A percentile compares a stretch with the other conserved stretches of the same genome.
These are phyloP conservation scores for Capsicum rhomboideum DNA, from an alignment of 257 asterid species.

Conservation along the genomic window DNA sequence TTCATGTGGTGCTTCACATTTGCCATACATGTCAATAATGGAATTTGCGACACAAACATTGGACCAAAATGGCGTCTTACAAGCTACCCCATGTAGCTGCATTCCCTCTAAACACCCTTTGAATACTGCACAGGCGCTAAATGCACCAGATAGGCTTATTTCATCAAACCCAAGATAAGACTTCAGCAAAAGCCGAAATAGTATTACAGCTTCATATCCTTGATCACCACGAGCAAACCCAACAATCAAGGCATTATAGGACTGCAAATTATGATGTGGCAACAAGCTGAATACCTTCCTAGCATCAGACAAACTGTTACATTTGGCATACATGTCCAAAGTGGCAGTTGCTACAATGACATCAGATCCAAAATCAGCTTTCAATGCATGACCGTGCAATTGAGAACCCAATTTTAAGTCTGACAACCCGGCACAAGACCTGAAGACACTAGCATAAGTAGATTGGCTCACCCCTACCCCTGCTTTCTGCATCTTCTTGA, in stretches of 20 bases:
- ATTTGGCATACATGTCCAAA: constrained; percentile 82
- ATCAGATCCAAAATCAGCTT: constrained; percentile 55
- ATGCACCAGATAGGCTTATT: constrained; percentile 69
- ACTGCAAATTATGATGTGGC: constrained; percentile 57
- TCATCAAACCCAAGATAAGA: constrained; percentile 69
- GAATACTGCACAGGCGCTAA: constrained; percentile 60
- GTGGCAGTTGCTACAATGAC: constrained; percentile 71
- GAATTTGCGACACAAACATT: constrained; percentile 74
- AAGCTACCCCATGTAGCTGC: constrained; percentile 67
- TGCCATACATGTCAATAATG: constrained; percentile 80
- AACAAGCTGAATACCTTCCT: constrained; percentile 48
- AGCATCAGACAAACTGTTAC: constrained; percentile 41
- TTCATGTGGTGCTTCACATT: constrained; percentile 55
- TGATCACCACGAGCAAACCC: constrained; percentile 65
- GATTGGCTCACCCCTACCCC: constrained; percentile 75
- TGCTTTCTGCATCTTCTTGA: constrained; percentile 63
- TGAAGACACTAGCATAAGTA: constrained; percentile 67
- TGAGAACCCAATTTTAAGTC: constrained; percentile 50
- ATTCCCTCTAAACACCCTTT: constrained; percentile 47
- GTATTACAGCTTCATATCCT: constrained; percentile 49
- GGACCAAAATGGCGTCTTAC: constrained; percentile 41
- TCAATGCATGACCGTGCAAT: constrained; percentile 66
- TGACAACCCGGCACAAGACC: constrained; percentile 67
- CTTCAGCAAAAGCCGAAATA: constrained; percentile 43
- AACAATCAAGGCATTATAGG: constrained; percentile 65